phyloP scores from a whole-genome alignment of 2,329 filamentous ascomycete genomes.

The Corynespora cassiicola region DNA sequence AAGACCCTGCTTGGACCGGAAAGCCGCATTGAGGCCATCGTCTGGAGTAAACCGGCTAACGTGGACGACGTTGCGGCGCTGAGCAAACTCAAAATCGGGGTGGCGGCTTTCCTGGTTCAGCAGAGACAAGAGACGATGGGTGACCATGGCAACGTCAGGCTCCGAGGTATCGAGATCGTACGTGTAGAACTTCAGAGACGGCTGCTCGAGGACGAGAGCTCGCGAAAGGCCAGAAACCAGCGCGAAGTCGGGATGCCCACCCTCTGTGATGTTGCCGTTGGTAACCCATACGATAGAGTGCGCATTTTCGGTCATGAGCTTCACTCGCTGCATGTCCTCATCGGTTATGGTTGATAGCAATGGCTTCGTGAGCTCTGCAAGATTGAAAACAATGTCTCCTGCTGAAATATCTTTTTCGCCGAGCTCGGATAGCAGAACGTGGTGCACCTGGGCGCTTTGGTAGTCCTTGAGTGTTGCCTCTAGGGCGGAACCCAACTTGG shows the following conservation, averaged over 20 bases:
- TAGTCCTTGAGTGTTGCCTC: neutral
- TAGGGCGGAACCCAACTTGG: neutral
- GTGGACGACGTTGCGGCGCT: slow-evolving; percentile 37
- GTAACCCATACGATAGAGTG: slow-evolving; percentile 23
- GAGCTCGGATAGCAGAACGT: neutral
- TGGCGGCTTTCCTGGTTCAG: slow-evolving; percentile 6
- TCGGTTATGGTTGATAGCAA: slow-evolving; percentile 12
- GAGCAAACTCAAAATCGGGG: slow-evolving; percentile 35
- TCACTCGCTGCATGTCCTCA: slow-evolving; percentile 8
- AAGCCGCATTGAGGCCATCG: slow-evolving; percentile 18
- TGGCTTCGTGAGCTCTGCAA: slow-evolving; percentile 11
- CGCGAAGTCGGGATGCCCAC: slow-evolving; percentile 15
- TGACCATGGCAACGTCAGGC: neutral
- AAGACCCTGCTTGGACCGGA: slow-evolving; percentile 16
- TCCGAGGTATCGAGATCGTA: slow-evolving; percentile 19
- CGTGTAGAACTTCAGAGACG: slow-evolving; percentile 21
- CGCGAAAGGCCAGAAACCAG: slow-evolving; percentile 22
- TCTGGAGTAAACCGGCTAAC: slow-evolving; percentile 35
- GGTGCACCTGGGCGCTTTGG: slow-evolving; percentile 1
- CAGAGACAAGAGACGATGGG: slow-evolving; percentile 10
- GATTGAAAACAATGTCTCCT: slow-evolving; percentile 6
- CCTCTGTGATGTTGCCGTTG: slow-evolving; percentile 12
- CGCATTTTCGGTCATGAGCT: slow-evolving; percentile 15
- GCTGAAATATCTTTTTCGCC: neutral
- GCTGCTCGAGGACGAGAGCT: slow-evolving; percentile 24